Percentiles rank a stretch among this genome's conserved stretches.
These are phyloP conservation scores for Coprinellus micaceus DNA, from an alignment of 768 basidiomycete genomes.

Conservation along the genomic window DNA sequence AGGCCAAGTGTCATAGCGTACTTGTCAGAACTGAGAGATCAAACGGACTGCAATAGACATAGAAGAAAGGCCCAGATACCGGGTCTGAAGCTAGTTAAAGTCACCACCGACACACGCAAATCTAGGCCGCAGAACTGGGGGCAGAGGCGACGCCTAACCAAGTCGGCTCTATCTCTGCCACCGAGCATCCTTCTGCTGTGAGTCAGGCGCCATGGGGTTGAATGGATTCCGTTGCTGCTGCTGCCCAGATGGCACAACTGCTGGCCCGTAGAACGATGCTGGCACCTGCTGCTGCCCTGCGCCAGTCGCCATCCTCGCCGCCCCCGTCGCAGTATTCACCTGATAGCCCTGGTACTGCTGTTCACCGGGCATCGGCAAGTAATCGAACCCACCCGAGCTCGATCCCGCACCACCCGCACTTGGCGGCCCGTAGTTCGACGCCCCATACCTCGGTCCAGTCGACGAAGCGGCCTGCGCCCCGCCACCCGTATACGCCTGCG, in stretches of 20 bases:
- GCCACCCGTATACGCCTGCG: constrained; percentile 63
- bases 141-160: too few relatives aligned
- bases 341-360: constrained; percentile 61
- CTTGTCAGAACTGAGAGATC: background rate
- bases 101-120: background rate
- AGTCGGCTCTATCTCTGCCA: constrained; percentile 3
- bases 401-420: constrained; percentile 34
- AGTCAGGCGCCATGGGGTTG: constrained; percentile 44
- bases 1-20: background rate
- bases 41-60: background rate
- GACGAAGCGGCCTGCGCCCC: constrained; percentile 30
- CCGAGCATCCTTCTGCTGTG: constrained; percentile 36
- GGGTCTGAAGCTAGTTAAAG: too few relatives aligned
- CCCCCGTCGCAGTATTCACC: constrained; percentile 29
- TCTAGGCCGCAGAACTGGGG: background rate
- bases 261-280: constrained; percentile 68
- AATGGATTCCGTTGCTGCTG: constrained; percentile 41
- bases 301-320: constrained; percentile 39
- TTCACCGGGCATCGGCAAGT: constrained; percentile 84
- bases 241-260: constrained; percentile 50
- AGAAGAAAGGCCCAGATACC: background rate
- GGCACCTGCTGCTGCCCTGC: constrained; percentile 51
- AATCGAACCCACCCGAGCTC: constrained; percentile 65
- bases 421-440: constrained; percentile 45
- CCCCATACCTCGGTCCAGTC: constrained; percentile 57